phyloP scores from a whole-genome alignment of 306 rosid species.

The Cucumis sativus region Cucumber_9930_V3 NC_026655.2:7369501-7370000 shows the following conservation, averaged over 20 bases:
- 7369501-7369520: neutral
- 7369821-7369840: neutral
- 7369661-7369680: neutral
- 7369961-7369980: neutral
- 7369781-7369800: neutral
- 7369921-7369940: neutral
- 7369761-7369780: neutral
- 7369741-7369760: neutral
- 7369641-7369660: neutral
- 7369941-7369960: neutral
- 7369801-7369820: neutral
- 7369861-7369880: neutral
- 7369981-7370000: neutral
- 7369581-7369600: neutral
- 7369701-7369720: neutral
- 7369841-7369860: neutral
- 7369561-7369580: neutral
- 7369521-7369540: neutral
- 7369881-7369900: neutral
- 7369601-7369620: neutral
- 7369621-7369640: neutral
- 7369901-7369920: neutral
- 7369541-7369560: neutral
- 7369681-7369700: neutral
- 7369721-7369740: neutral